Base-by-base conservation (phyloP, 2,329 filamentous ascomycete genomes). In the Xylariomycetidae sp. region DNA sequence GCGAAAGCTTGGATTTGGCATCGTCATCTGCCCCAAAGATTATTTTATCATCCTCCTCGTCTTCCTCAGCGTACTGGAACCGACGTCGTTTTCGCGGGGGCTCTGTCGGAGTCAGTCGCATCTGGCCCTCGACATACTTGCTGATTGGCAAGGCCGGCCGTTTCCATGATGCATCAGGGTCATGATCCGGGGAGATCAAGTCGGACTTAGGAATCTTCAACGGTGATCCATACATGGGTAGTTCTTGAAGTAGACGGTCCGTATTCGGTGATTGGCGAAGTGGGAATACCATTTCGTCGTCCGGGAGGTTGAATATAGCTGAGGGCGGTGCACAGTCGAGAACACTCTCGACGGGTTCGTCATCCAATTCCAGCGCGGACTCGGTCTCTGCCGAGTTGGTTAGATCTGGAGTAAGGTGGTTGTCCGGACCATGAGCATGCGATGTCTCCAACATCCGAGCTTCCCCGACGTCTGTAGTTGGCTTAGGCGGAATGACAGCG, bases 51-150 rank as follows among this genome's bases (percentile, higher is more conserved):
- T 66, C 61, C 10, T 80, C 78, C 16, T 76, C 69, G 14, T 80
- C 81, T 46, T 92, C 85, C 36, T 87, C 79, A 25, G 74, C 71
- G 48, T 94, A 92, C 35, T 84, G 74, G 50, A 83, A 97, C n/a
- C 90, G 78, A 48, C 87, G 89, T 36, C 80, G 80, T 60, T 89
- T 95, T 32, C 69, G 71, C 0, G 80, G 80, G 7, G 84, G 83
- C 3, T 76, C 75, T 25, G 75, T 72, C 4, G 75, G 66, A 10
- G 73, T 71, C 13, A 94, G 73, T 16, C 80, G 76, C 58, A 97
- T 80, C 46, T 86, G 85, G 7, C 86, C 85, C 38, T 85, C 80
- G 1, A 89, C 82, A 56, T 85, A 95, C 56, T 89, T 95, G 50
- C 86, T 95, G 3, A 96, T 72, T 2, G 88, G 85, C 12, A 94